These are phyloP conservation scores for Apophysomyces variabilis DNA, from an alignment of 371 early-diverging fungal genomes.

Conservation along the genomic window DNA sequence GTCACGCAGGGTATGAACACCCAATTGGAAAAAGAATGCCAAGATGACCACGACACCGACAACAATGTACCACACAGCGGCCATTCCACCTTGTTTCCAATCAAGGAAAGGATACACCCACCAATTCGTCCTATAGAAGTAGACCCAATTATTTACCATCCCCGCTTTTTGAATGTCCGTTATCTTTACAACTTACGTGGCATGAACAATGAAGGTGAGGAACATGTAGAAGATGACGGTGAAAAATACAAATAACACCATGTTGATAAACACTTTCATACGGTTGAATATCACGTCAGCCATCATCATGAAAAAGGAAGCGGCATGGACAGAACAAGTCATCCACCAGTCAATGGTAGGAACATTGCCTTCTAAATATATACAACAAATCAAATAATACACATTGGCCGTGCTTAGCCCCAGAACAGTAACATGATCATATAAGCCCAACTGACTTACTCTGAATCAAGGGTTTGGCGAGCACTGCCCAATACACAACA, in stretches of 20 bases:
- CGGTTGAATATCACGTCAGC: slow-evolving; percentile 57
- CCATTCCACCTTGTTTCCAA: slow-evolving; percentile 52
- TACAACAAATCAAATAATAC: background rate
- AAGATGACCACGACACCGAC: slow-evolving; percentile 45
- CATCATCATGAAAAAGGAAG: slow-evolving; percentile 55
- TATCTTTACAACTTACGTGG: slow-evolving; percentile 28
- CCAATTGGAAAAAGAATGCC: slow-evolving; percentile 45
- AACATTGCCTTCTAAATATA: background rate
- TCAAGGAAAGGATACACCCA: slow-evolving; percentile 63
- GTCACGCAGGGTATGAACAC: slow-evolving; percentile 47
- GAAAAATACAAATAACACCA: slow-evolving; percentile 40
- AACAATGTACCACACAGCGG: slow-evolving; percentile 47
- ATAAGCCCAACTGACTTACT: background rate
- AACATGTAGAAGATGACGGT: slow-evolving; percentile 56
- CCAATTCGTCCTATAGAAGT: slow-evolving; percentile 22
- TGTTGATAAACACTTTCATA: slow-evolving; percentile 43
- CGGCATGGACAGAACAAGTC: slow-evolving; percentile 56
- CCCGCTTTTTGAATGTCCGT: background rate
- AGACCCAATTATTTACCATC: background rate
- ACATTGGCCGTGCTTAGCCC: no score
- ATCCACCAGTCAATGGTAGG: slow-evolving; percentile 34
- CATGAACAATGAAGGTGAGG: slow-evolving; percentile 52
- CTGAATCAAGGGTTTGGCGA: slow-evolving; percentile 16
- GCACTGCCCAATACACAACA: slow-evolving; percentile 57
- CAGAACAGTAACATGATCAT: no score